Base-by-base conservation (phyloP, 2,329 filamentous ascomycete genomes). In the Cordyceps pruinosa region DNA sequence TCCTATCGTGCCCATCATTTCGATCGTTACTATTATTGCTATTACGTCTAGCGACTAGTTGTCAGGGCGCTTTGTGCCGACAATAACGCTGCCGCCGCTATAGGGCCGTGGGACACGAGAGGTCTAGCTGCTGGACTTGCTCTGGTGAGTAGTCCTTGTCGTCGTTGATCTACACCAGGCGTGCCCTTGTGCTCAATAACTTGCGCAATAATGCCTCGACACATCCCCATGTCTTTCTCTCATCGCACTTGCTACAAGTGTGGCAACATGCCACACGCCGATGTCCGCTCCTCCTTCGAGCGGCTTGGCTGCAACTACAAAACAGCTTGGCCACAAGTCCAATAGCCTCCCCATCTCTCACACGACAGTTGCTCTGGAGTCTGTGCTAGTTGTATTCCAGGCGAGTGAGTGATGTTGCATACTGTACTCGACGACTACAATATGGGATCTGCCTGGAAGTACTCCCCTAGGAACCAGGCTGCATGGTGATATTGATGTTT, bases 31-130 rank as follows among this genome's bases (percentile, higher is more conserved):
- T n/a, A n/a, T n/a, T n/a, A n/a, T n/a, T n/a, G n/a, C n/a, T n/a
- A n/a, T n/a, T n/a, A 82, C 77, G 19, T 74, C 69, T 0, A 75
- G 66, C 47, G 79, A 73, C 79, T 80, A 84, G 65, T 85, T 73
- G 56, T 79, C 70, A 1, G 77, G 74, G 64, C 87, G 79, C 66
- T 86, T 87, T 10, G 84, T 88, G 0, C 85, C 85, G 5, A 85
- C 85, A 21, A 88, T 79, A 39, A 88, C 74, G 0, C 84, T 87
- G 3, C 85, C 85, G 3, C 84, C 84, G 34, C 80, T 74, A 26
- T 84, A 79, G 9, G 77, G 79, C 2, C 85, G 77, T 1, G 85
- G 83, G 6, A 88, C 81, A 46, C 78, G 77, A 61, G 87, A 87
- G 0, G 78, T 77, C 82, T 83, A 86, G 9, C 73, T 77, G 0